Percentiles rank a stretch among this genome's conserved stretches.
These are phyloP conservation scores for Parmelia sp. DNA, from an alignment of 495 filamentous ascomycete species.

Conservation along the genomic window DNA sequence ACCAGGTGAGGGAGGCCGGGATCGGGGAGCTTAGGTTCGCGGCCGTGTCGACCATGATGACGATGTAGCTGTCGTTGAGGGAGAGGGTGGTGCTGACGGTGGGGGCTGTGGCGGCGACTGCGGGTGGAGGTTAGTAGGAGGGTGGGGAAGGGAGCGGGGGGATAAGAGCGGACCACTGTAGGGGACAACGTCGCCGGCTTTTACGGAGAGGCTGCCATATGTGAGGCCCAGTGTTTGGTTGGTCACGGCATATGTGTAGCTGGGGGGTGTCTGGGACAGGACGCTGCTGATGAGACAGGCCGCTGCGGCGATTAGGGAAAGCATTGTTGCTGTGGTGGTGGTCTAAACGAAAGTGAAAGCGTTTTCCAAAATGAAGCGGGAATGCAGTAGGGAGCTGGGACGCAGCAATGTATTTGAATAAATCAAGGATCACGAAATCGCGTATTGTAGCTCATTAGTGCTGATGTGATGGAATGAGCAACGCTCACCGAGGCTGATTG, in stretches of 20 bases:
- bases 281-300: constrained; percentile 7
- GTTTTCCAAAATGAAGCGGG: background rate
- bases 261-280: constrained; percentile 8
- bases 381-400: background rate
- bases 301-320: constrained; percentile 9
- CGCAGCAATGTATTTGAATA: background rate
- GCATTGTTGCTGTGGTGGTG: background rate
- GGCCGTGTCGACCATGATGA: constrained; percentile 13
- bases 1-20: constrained; percentile 15
- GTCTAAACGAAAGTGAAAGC: no score
- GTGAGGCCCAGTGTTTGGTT: constrained; percentile 15
- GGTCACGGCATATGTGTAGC: constrained; percentile 8
- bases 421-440: background rate
- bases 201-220: constrained; percentile 8
- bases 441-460: background rate
- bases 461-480: background rate
- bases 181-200: constrained; percentile 6
- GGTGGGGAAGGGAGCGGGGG: background rate
- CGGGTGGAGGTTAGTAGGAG: background rate
- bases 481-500: background rate
- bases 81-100: background rate
- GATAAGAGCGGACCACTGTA: constrained; percentile 1
- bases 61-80: constrained; percentile 17
- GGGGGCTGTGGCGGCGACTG: constrained; percentile 8
- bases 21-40: constrained; percentile 11